Evolutionary conservation across 1,284 basidiomycete genomes (phyloP).

Genomic region (Boletus holoroseus): DNA sequence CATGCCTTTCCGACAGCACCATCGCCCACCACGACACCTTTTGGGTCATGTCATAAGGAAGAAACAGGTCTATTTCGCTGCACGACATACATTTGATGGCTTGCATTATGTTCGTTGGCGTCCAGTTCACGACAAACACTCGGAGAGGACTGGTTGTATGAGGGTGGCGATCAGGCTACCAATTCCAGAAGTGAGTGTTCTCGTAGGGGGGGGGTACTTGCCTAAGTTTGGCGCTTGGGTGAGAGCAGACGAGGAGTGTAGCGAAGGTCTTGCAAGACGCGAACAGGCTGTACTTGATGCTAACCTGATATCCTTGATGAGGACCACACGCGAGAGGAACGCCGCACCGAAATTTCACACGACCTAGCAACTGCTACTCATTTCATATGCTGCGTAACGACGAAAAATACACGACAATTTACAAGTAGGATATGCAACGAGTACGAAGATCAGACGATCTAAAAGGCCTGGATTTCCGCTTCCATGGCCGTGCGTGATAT

Average conservation of each 20-base stretch:
- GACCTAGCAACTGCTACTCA: conserved; percentile 6
- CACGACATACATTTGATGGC: conserved; percentile 59
- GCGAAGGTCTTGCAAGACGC: conserved; percentile 10
- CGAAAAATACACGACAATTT: conserved; percentile 27
- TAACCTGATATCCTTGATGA: conserved; percentile 31
- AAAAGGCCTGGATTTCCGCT: conserved; percentile 1
- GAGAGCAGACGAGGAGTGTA: background rate
- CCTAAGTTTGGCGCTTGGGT: conserved; percentile 3
- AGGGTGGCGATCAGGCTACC: conserved; percentile 16
- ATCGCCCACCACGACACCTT: conserved; percentile 98
- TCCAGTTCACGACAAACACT: conserved; percentile 17
- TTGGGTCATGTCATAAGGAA: conserved; percentile 30
- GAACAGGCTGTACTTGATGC: conserved; percentile 24
- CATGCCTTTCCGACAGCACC: conserved; percentile 98
- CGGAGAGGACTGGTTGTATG: conserved; percentile 12
- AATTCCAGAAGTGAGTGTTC: conserved; percentile 13
- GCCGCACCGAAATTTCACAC: conserved; percentile 26
- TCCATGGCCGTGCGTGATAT: conserved; percentile 16
- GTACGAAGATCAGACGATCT: conserved; percentile 15
- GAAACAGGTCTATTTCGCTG: conserved; percentile 5
- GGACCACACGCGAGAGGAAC: conserved; percentile 16
- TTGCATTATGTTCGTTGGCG: conserved; percentile 47
- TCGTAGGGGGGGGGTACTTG: background rate
- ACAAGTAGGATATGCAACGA: conserved; percentile 30
- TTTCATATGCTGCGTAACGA: conserved; percentile 3